Evolutionary conservation across 768 basidiomycete species (phyloP).

Genomic region (Amanita jacksonii): DNA sequence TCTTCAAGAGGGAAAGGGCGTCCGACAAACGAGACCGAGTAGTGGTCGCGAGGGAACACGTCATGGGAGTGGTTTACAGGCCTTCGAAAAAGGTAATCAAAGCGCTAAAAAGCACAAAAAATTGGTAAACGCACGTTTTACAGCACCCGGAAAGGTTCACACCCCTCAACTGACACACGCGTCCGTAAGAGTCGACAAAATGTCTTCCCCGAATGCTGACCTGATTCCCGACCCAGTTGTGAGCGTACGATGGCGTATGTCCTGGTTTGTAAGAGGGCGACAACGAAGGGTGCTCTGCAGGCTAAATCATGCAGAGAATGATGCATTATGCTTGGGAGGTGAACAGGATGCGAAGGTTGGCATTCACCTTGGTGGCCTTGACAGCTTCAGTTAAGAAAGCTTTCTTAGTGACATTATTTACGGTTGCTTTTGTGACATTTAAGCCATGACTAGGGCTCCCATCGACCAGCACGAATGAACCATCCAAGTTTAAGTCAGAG

Average conservation of each 20-base stretch:
- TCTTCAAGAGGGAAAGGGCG: slow-evolving; percentile 88
- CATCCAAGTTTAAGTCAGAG: slow-evolving; percentile 32
- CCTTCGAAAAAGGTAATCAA: slow-evolving; percentile 25
- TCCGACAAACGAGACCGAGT: slow-evolving; percentile 74
- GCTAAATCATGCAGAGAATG: neutral
- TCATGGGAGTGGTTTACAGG: slow-evolving; percentile 61
- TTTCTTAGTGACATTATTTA: neutral
- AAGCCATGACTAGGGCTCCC: slow-evolving; percentile 8
- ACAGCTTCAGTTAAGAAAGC: neutral
- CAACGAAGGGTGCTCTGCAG: slow-evolving; percentile 37
- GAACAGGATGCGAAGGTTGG: no score
- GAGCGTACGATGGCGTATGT: slow-evolving; percentile 45
- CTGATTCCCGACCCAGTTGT: slow-evolving; percentile 65
- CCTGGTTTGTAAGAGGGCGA: slow-evolving; percentile 36
- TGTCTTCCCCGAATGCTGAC: slow-evolving; percentile 63
- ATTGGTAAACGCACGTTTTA: slow-evolving; percentile 54
- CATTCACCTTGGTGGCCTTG: neutral
- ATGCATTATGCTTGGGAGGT: slow-evolving; percentile 7
- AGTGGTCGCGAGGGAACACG: slow-evolving; percentile 55
- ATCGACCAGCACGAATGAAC: slow-evolving; percentile 40
- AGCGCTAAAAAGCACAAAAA: neutral
- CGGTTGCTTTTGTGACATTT: no score
- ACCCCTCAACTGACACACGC: slow-evolving; percentile 75
- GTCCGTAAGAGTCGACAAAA: slow-evolving; percentile 71
- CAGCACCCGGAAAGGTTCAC: slow-evolving; percentile 78